Evolutionary conservation across 2,329 filamentous ascomycete species (phyloP).

Genomic region (Exophiala sideris): DNA sequence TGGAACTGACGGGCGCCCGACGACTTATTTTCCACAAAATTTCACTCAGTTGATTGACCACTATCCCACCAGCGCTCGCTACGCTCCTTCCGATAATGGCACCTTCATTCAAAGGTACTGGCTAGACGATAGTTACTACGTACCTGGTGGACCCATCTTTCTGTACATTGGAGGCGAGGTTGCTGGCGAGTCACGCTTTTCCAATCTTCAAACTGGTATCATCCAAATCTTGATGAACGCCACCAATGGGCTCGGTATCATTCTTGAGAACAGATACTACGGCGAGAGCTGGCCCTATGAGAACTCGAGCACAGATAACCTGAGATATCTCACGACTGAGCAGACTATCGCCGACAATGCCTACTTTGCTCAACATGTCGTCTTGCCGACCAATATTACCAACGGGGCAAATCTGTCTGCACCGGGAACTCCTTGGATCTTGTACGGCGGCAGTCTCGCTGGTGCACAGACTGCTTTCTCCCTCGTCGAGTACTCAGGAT

Average conservation of each 20-base stretch:
- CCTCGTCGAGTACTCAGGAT: slow-evolving; percentile 36
- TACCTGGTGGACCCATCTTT: slow-evolving; percentile 52
- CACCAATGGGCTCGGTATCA: slow-evolving; percentile 53
- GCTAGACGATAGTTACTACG: too few species aligned
- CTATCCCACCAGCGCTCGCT: slow-evolving; percentile 21
- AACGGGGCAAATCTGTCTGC: slow-evolving; percentile 38
- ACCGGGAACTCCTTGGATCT: slow-evolving; percentile 43
- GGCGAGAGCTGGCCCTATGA: slow-evolving; percentile 41
- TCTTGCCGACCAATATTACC: slow-evolving; percentile 27
- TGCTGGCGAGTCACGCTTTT: slow-evolving; percentile 39
- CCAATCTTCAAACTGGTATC: slow-evolving; percentile 45
- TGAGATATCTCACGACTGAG: slow-evolving; percentile 41
- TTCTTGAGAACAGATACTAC: slow-evolving; percentile 40
- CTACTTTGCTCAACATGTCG: slow-evolving; percentile 40
- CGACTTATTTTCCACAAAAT: slow-evolving; percentile 22
- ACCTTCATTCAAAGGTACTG: slow-evolving; percentile 53
- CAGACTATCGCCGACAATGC: slow-evolving; percentile 46
- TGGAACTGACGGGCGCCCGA: slow-evolving; percentile 21
- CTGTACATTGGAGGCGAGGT: slow-evolving; percentile 37
- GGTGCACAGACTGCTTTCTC: slow-evolving; percentile 45
- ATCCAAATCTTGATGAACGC: slow-evolving; percentile 55
- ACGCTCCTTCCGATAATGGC: slow-evolving; percentile 30
- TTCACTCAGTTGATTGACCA: slow-evolving; percentile 26
- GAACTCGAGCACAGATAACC: slow-evolving; percentile 38
- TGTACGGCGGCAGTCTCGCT: slow-evolving; percentile 47